Conservation (phyloP, 208 protist species). For the Crithidia acanthocephali region DNA sequence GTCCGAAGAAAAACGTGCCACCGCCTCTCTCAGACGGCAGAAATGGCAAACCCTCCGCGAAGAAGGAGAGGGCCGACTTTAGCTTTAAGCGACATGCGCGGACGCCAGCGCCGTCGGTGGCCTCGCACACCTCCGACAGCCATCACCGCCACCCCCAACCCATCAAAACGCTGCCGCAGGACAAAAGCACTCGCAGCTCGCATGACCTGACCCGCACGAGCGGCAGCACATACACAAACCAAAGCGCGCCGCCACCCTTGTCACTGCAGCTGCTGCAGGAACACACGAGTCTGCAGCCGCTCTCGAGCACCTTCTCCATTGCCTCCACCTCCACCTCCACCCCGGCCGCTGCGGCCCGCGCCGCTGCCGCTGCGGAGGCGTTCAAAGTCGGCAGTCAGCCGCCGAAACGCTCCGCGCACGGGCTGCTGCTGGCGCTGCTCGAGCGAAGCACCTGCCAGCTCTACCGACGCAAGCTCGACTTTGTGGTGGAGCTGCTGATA, state of each 20-base stretch:
- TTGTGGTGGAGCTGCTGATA: constrained; percentile 42
- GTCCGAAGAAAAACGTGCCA: neutral
- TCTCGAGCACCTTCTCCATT: constrained; percentile 3
- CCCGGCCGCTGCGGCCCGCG: neutral
- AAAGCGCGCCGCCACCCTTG: neutral
- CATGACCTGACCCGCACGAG: neutral
- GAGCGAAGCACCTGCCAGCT: constrained; percentile 33
- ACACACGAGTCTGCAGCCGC: neutral
- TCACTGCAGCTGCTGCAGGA: neutral
- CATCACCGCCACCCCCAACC: neutral
- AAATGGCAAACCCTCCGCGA: neutral
- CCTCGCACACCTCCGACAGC: neutral
- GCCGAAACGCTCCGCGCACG: neutral
- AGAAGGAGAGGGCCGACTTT: neutral
- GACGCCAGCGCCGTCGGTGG: neutral
- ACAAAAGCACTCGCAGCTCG: neutral
- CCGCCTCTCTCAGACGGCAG: neutral
- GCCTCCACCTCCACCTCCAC: neutral
- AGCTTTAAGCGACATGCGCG: neutral
- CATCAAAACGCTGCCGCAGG: neutral
- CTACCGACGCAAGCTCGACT: constrained; percentile 24
- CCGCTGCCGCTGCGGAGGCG: neutral
- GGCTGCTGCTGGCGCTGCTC: constrained; percentile 36
- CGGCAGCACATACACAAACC: neutral
- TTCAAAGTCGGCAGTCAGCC: constrained; percentile 13